These are phyloP conservation scores for Tylopilus rubrobrunneus DNA, from an alignment of 768 basidiomycete genomes.

Conservation along the genomic window DNA sequence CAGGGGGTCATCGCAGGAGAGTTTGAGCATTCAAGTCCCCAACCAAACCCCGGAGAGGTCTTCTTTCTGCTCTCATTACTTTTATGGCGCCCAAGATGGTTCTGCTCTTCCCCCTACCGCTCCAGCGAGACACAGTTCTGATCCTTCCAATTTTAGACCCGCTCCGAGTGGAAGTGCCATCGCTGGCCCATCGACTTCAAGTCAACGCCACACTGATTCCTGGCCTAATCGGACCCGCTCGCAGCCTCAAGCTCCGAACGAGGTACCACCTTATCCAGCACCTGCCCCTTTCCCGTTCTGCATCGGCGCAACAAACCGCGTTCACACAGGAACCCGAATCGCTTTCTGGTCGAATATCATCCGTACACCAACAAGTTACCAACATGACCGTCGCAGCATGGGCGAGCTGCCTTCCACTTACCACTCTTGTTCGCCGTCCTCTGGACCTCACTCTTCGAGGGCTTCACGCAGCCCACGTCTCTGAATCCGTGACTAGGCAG, in stretches of 20 bases:
- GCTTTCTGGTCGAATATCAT: constrained; percentile 67
- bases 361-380: constrained; percentile 64
- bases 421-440: constrained; percentile 25
- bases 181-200: constrained; percentile 15
- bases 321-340: constrained; percentile 35
- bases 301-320: constrained; percentile 9
- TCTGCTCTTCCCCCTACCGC: constrained; percentile 6
- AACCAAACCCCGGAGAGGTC: constrained; percentile 24
- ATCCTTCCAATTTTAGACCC: constrained; percentile 15
- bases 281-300: constrained; percentile 14
- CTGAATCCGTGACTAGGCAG: constrained; percentile 23
- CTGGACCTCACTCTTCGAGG: constrained; percentile 10
- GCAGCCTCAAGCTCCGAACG: constrained; percentile 14
- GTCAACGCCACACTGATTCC: constrained; percentile 18
- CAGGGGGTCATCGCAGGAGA: constrained; percentile 12
- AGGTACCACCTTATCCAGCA: constrained; percentile 28
- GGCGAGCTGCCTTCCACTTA: constrained; percentile 20
- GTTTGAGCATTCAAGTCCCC: constrained; percentile 11
- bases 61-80: constrained; percentile 12
- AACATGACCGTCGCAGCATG: constrained; percentile 20
- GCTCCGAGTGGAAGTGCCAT: constrained; percentile 5
- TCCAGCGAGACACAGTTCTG: constrained; percentile 26
- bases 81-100: constrained; percentile 20
- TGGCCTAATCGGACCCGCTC: constrained; percentile 21
- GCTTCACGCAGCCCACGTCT: constrained; percentile 16